Evolutionary conservation across 2,329 filamentous ascomycete genomes (phyloP), one percentile per base, ranked within the genome.

Genomic region (Phaeosphaeria sp.): DNA sequence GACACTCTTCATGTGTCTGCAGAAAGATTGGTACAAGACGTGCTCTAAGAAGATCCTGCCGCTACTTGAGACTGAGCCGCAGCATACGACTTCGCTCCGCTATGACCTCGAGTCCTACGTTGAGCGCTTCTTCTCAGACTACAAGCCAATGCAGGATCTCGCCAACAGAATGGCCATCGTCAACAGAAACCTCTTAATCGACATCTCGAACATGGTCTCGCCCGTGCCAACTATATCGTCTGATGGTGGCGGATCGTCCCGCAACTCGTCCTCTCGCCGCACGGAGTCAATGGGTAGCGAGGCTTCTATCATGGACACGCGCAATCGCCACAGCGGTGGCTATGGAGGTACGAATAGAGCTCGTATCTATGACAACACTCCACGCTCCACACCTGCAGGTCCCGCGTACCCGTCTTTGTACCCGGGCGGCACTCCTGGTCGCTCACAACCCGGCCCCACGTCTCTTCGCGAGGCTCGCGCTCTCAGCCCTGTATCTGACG

Each of bases 41-140:
- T 93, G 93, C 87, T 89, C 90, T 68, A 89, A 91, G 66, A 97
- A 96, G 80, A 85, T 97, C 61, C 88, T 87, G 64, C 84, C 86
- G 9, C 86, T 95, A 1, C 83, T 97, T 5, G 87, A 90, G 52
- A 82, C 83, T 48, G 79, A 74, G 58, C 71, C 74, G 20, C 69
- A 74, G 54, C 73, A 76, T 50, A 76, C 73, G 1, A 74, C 69
- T 5, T 76, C 83, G 13, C 81, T 89, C 50, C 85, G 88, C 7
- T 87, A 89, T 15, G 89, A 91, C 51, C 76, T 93, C 18, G 79
- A 86, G 43, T 89, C 94, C 46, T 91, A 98, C 53, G 83, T 93
- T 58, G 85, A 86, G 41, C 86, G 89, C 11, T 98, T 96, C 83
- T 85, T 88, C 51, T 86, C 86, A 17, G 93, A 97, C 69, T 95